Evolutionary conservation across 2,329 filamentous ascomycete species (phyloP).

Genomic region (Metarhizium album): DNA sequence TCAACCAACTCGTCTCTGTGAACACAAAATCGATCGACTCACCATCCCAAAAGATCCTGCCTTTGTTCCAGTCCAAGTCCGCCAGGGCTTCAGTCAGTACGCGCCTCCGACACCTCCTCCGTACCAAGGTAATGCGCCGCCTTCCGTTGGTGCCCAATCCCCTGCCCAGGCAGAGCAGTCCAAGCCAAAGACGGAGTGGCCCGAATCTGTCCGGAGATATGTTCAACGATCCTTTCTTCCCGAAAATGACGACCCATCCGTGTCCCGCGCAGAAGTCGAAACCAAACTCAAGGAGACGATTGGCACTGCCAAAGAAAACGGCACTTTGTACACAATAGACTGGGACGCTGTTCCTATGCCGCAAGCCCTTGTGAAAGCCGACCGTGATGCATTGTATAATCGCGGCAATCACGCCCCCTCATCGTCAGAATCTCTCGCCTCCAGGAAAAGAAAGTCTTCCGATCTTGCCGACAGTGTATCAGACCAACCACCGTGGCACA

Average conservation of each 20-base stretch:
- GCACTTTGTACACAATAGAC: conserved; percentile 61
- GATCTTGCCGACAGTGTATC: conserved; percentile 47
- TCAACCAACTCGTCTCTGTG: neutral
- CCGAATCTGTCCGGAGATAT: conserved; percentile 72
- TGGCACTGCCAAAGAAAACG: conserved; percentile 64
- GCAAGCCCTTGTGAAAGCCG: conserved; percentile 68
- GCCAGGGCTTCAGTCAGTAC: conserved; percentile 45
- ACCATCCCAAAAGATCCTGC: conserved; percentile 34
- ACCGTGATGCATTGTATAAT: conserved; percentile 44
- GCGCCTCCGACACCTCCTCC: conserved; percentile 23
- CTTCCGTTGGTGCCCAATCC: conserved; percentile 19
- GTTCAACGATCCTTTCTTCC: conserved; percentile 81
- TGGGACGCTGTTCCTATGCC: conserved; percentile 80
- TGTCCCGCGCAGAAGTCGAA: conserved; percentile 64
- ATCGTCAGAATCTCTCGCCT: conserved; percentile 20
- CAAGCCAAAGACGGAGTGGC: conserved; percentile 65
- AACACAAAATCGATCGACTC: conserved; percentile 8
- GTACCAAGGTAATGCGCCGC: conserved; percentile 20
- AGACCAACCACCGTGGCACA: conserved; percentile 61
- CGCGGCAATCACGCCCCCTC: conserved; percentile 17
- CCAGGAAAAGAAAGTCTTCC: conserved; percentile 76
- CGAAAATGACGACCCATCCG: conserved; percentile 53
- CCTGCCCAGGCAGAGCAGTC: conserved; percentile 19
- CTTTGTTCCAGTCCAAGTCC: conserved; percentile 51
- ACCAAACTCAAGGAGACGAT: conserved; percentile 78